Conservation (phyloP, 1,284 basidiomycete species). For the Rhodotorula sp. region DNA sequence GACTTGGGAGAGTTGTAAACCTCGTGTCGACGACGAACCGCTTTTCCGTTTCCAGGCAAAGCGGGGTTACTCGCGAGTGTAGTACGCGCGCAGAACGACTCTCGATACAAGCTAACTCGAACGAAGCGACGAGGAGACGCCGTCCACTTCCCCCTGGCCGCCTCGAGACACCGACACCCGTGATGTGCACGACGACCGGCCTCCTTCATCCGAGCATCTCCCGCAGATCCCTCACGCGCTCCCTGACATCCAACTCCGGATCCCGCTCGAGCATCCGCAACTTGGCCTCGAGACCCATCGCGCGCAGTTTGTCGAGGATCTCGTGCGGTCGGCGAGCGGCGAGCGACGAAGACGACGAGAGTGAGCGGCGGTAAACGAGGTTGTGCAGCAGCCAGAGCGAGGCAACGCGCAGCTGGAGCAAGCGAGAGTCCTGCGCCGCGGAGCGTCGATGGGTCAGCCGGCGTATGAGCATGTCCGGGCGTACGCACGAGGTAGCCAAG, state of each 20-base stretch:
- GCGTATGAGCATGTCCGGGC: too few species aligned
- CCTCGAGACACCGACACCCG: neutral
- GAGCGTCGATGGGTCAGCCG: too few species aligned
- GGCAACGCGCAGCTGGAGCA: conserved; percentile 32
- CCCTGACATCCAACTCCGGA: conserved; percentile 40
- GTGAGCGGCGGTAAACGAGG: conserved; percentile 30
- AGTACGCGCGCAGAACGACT: too few species aligned
- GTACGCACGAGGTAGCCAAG: conserved; percentile 36
- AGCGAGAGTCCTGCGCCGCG: conserved; percentile 14
- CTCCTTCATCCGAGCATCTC: conserved; percentile 19
- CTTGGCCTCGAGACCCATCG: conserved; percentile 37
- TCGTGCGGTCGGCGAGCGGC: conserved; percentile 20
- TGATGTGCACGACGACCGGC: neutral
- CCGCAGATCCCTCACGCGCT: conserved; percentile 42
- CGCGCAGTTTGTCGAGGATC: conserved; percentile 35
- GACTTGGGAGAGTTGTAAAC: too few species aligned
- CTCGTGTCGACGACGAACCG: too few species aligned
- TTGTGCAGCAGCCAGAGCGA: conserved; percentile 42
- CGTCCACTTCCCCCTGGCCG: neutral
- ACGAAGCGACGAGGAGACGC: too few species aligned
- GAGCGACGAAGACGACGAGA: neutral
- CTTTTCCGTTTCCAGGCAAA: too few species aligned
- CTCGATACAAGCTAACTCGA: too few species aligned
- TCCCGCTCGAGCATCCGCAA: conserved; percentile 40
- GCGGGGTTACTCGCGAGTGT: too few species aligned